phyloP scores from a whole-genome alignment of 2,329 filamentous ascomycete genomes.

The Fusarium decemcellulare region DNA sequence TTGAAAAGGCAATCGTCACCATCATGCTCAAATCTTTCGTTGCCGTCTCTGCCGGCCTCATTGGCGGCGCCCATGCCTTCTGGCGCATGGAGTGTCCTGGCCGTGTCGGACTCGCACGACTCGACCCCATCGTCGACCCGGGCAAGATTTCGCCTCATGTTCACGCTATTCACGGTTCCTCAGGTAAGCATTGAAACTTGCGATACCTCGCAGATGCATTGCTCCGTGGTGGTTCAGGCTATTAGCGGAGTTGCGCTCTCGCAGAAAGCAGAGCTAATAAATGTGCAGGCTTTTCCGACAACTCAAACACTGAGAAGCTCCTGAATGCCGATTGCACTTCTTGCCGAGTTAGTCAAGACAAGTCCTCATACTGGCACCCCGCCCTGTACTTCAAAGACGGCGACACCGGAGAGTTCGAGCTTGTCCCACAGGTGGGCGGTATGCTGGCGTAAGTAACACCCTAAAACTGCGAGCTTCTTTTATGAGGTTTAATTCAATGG shows the following conservation, averaged over 20 bases:
- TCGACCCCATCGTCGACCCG: conserved; percentile 82
- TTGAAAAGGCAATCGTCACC: conserved; percentile 43
- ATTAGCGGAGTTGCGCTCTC: neutral
- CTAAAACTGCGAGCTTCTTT: neutral
- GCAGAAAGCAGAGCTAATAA: conserved; percentile 32
- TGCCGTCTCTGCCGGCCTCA: conserved; percentile 52
- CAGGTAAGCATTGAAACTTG: conserved; percentile 69
- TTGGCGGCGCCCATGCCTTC: conserved; percentile 73
- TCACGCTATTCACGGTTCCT: conserved; percentile 83
- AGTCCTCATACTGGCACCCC: conserved; percentile 91
- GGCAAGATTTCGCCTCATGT: conserved; percentile 74
- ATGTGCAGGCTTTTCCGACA: conserved; percentile 73
- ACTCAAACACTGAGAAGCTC: conserved; percentile 71
- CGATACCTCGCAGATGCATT: neutral
- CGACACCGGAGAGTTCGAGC: conserved; percentile 73
- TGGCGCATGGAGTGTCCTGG: conserved; percentile 92
- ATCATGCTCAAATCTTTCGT: conserved; percentile 53
- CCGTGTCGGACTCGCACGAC: conserved; percentile 75
- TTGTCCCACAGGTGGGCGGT: conserved; percentile 83
- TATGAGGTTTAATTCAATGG: neutral
- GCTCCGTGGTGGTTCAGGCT: neutral
- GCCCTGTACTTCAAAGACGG: conserved; percentile 81
- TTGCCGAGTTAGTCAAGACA: conserved; percentile 84
- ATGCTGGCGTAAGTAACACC: conserved; percentile 81
- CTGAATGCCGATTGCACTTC: conserved; percentile 79